phyloP scores from a whole-genome alignment of 805 yeast species.

The Metschnikowia bowlesiae region DNA sequence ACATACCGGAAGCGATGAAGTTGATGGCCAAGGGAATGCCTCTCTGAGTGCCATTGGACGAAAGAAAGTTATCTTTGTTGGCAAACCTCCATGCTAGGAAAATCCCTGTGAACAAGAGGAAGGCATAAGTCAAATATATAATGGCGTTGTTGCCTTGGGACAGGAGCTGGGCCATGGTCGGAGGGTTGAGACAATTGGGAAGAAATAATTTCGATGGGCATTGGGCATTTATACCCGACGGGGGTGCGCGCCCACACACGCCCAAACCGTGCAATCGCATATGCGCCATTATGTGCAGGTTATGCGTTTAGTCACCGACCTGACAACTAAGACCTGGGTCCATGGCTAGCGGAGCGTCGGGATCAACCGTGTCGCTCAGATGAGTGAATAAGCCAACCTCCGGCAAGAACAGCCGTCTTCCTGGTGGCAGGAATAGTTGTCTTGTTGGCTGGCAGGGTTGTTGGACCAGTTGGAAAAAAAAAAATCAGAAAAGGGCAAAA shows the following conservation, averaged over 20 bases:
- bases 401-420: no score
- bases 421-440: no score
- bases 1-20: conserved; percentile 87
- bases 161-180: conserved; percentile 12
- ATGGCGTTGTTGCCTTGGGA: conserved; percentile 39
- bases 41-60: conserved; percentile 75
- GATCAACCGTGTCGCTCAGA: no score
- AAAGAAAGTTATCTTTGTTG: conserved; percentile 54
- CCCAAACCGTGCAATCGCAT: not conserved
- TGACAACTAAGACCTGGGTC: no score
- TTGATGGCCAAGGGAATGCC: conserved; percentile 82
- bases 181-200: no score
- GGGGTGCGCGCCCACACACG: not conserved
- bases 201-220: no score
- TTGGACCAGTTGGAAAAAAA: not conserved
- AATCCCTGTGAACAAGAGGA: conserved; percentile 37
- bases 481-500: conserved; percentile 7
- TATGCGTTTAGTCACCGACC: conserved; percentile 3
- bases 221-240: no score
- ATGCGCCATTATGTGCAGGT: not conserved
- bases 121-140: conserved; percentile 37
- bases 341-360: not conserved
- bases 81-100: conserved; percentile 53
- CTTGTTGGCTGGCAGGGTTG: no score
- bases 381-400: no score